phyloP scores from a whole-genome alignment of 306 rosid genomes.

The Rosa chinensis region DNA sequence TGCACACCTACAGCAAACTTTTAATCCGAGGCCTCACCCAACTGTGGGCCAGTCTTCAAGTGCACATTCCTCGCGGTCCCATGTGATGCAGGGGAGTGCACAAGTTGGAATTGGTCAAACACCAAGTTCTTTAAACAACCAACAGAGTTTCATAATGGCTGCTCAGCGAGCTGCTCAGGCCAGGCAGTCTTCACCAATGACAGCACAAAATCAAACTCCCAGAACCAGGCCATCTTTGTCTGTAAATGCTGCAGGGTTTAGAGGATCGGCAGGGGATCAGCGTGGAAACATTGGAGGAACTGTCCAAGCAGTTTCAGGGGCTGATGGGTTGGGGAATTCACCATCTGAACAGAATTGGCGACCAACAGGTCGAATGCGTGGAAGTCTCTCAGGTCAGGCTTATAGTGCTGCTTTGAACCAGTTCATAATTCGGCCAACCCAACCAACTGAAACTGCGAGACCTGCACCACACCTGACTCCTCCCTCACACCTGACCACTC shows the following conservation, averaged over 20 bases:
- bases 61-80: conserved; percentile 27
- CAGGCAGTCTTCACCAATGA: conserved; percentile 39
- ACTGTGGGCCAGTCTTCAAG: conserved; percentile 31
- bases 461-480: conserved; percentile 21
- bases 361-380: conserved; percentile 80
- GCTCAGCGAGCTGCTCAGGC: conserved; percentile 27
- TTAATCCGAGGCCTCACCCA: conserved; percentile 36
- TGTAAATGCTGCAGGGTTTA: conserved; percentile 26
- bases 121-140: conserved; percentile 33
- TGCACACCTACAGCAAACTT: conserved; percentile 61
- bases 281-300: conserved; percentile 43
- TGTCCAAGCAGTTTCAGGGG: conserved; percentile 40
- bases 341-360: conserved; percentile 58
- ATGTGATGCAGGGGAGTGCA: conserved; percentile 42
- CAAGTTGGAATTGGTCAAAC: conserved; percentile 39
- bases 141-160: conserved; percentile 29
- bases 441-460: conserved; percentile 28
- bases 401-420: conserved; percentile 40
- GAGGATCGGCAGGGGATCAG: conserved; percentile 38
- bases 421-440: conserved; percentile 63
- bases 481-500: conserved; percentile 13
- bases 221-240: conserved; percentile 35
- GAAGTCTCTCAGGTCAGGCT: conserved; percentile 63
- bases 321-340: conserved; percentile 31
- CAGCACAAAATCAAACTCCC: conserved; percentile 42